A percentile compares a stretch with the other conserved stretches of the same genome.
These are phyloP conservation scores for Nothophoma quercina DNA, from an alignment of 2,329 filamentous ascomycete species.

Conservation along the genomic window DNA sequence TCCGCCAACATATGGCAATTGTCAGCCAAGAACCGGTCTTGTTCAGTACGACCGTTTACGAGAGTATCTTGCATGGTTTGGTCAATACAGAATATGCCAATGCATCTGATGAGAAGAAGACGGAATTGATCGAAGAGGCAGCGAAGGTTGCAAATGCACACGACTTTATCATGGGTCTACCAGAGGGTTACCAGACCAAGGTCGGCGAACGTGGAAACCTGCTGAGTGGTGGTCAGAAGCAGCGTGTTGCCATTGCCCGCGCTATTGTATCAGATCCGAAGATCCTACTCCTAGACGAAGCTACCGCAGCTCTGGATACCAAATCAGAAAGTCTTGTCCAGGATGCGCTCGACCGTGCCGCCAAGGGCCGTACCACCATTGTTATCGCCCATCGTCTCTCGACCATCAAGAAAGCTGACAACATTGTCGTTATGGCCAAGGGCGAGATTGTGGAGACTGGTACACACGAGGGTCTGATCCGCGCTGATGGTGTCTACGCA, in stretches of 20 bases:
- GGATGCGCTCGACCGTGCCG: slow-evolving; percentile 85
- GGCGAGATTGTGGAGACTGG: slow-evolving; percentile 93
- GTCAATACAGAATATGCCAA: slow-evolving; percentile 82
- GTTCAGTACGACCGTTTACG: slow-evolving; percentile 86
- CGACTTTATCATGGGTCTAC: slow-evolving; percentile 82
- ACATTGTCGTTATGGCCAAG: slow-evolving; percentile 90
- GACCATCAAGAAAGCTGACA: slow-evolving; percentile 92
- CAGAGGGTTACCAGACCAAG: slow-evolving; percentile 90
- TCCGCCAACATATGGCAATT: slow-evolving; percentile 89
- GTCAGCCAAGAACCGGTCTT: slow-evolving; percentile 93
- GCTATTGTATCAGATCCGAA: slow-evolving; percentile 91
- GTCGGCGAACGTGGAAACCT: slow-evolving; percentile 96
- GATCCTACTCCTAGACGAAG: slow-evolving; percentile 91
- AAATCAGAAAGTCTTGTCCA: slow-evolving; percentile 95
- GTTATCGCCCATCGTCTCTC: slow-evolving; percentile 95
- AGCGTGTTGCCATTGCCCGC: slow-evolving; percentile 92
- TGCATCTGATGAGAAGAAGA: slow-evolving; percentile 70
- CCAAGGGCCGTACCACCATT: slow-evolving; percentile 89
- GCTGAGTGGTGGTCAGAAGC: slow-evolving; percentile 93
- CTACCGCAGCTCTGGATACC: slow-evolving; percentile 91
- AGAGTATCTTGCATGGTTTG: slow-evolving; percentile 89
- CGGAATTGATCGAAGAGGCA: slow-evolving; percentile 76
- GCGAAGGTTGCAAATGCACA: slow-evolving; percentile 93
- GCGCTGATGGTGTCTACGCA: slow-evolving; percentile 75
- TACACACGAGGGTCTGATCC: slow-evolving; percentile 80